phyloP scores from a whole-genome alignment of 2,329 filamentous ascomycete genomes.

The Davidsoniella australis region DNA sequence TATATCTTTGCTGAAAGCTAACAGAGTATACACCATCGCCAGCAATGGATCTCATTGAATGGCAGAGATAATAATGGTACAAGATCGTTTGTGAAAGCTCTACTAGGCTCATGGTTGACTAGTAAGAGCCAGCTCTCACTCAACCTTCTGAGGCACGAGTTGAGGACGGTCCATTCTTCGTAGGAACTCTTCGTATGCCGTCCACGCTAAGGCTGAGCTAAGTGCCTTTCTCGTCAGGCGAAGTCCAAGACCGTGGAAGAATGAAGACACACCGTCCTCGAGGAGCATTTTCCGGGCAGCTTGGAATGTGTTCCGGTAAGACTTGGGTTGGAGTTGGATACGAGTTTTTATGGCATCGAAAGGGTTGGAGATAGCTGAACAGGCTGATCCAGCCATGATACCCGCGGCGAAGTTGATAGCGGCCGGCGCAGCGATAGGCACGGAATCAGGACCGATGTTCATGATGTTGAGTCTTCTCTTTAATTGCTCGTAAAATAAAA shows the following conservation, averaged over 20 bases:
- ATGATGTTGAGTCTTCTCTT: constrained; percentile 42
- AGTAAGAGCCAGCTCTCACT: background rate
- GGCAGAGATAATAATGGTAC: no score
- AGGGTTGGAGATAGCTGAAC: constrained; percentile 82
- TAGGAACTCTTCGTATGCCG: constrained; percentile 85
- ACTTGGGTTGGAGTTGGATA: constrained; percentile 71
- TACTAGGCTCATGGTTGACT: no score
- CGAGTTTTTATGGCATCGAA: constrained; percentile 95
- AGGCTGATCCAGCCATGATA: constrained; percentile 61
- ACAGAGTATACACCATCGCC: no score
- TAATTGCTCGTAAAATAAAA: constrained; percentile 78
- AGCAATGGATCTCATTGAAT: no score
- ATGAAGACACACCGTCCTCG: constrained; percentile 62
- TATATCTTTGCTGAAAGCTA: no score
- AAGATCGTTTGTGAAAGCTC: no score
- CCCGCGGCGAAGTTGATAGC: constrained; percentile 72
- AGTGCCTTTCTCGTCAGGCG: constrained; percentile 82
- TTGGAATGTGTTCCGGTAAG: constrained; percentile 68
- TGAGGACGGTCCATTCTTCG: constrained; percentile 37
- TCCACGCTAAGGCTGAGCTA: constrained; percentile 93
- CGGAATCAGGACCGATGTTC: constrained; percentile 5
- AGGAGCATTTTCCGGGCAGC: constrained; percentile 61
- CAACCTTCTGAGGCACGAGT: constrained; percentile 7
- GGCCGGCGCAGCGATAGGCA: constrained; percentile 8
- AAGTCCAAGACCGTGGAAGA: constrained; percentile 74